Evolutionary conservation across 2,329 filamentous ascomycete genomes (phyloP).

Genomic region (Hypoxylon sp.): DNA sequence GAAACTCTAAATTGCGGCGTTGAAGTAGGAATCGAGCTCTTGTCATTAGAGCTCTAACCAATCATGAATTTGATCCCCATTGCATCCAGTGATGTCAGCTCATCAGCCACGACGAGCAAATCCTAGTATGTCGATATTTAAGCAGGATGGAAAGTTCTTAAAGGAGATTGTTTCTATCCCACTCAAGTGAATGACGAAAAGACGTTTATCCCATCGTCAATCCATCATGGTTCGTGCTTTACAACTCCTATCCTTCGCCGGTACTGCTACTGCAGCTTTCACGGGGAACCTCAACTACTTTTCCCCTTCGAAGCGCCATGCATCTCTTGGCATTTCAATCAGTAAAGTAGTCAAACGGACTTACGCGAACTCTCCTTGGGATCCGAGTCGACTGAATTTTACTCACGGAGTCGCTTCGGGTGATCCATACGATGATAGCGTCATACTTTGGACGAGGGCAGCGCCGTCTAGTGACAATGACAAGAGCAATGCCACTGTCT

Average conservation of each 20-base stretch:
- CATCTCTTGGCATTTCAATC: slow-evolving; percentile 70
- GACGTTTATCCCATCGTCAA: slow-evolving; percentile 2
- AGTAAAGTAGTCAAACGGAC: slow-evolving; percentile 71
- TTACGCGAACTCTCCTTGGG: slow-evolving; percentile 60
- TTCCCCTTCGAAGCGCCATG: slow-evolving; percentile 72
- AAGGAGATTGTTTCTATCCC: not conserved
- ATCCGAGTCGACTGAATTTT: slow-evolving; percentile 67
- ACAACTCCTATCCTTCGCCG: slow-evolving; percentile 29
- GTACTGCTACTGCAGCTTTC: slow-evolving; percentile 49
- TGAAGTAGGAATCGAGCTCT: slow-evolving; percentile 4
- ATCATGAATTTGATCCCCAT: slow-evolving; percentile 32
- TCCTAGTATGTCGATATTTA: slow-evolving; percentile 14
- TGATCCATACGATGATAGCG: slow-evolving; percentile 67
- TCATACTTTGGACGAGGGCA: slow-evolving; percentile 65
- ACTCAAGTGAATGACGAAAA: slow-evolving; percentile 14
- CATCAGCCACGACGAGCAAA: not conserved
- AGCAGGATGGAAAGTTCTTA: slow-evolving; percentile 3
- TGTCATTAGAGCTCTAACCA: slow-evolving; percentile 24
- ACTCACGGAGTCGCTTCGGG: slow-evolving; percentile 70
- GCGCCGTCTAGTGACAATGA: slow-evolving; percentile 62
- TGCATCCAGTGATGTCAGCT: slow-evolving; percentile 31
- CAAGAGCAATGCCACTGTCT: slow-evolving; percentile 61
- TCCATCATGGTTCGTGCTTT: slow-evolving; percentile 43
- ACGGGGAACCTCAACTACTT: slow-evolving; percentile 71
- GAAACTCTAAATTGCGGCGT: not conserved